Conservation (phyloP, 768 basidiomycete genomes). For the Suillus subalutaceus region DNA sequence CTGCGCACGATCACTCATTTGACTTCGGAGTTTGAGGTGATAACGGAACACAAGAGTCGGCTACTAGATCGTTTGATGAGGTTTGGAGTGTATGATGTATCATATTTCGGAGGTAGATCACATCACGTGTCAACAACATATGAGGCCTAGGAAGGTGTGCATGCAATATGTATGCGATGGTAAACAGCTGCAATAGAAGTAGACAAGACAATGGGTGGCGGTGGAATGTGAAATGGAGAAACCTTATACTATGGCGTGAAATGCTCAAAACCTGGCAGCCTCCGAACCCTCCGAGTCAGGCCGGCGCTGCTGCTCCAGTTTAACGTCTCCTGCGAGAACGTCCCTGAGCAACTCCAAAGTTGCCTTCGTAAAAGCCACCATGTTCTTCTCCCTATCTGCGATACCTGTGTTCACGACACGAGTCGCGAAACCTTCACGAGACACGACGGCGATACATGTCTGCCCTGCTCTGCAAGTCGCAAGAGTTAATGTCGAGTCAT, state of each 20-base stretch:
- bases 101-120: not conserved
- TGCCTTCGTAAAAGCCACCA: constrained; percentile 24
- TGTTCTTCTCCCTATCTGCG: constrained; percentile 21
- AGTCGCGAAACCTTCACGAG: constrained; percentile 14
- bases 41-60: too few relatives aligned
- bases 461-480: constrained; percentile 14
- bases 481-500: not conserved
- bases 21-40: too few relatives aligned
- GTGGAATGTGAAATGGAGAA: not conserved
- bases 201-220: not conserved
- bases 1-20: too few relatives aligned
- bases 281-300: not conserved
- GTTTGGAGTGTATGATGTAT: too few relatives aligned
- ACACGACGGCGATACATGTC: constrained; percentile 17
- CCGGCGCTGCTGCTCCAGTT: constrained; percentile 10
- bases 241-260: not conserved
- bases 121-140: not conserved
- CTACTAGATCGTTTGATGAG: too few relatives aligned
- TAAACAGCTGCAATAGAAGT: not conserved
- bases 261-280: not conserved
- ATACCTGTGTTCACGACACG: constrained; percentile 18
- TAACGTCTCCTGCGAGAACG: constrained; percentile 16
- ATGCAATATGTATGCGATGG: not conserved
- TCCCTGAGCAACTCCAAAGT: constrained; percentile 17
- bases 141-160: not conserved